Evolutionary conservation across 2,329 filamentous ascomycete genomes (phyloP).

Genomic region (Verticillium tricorpus): DNA sequence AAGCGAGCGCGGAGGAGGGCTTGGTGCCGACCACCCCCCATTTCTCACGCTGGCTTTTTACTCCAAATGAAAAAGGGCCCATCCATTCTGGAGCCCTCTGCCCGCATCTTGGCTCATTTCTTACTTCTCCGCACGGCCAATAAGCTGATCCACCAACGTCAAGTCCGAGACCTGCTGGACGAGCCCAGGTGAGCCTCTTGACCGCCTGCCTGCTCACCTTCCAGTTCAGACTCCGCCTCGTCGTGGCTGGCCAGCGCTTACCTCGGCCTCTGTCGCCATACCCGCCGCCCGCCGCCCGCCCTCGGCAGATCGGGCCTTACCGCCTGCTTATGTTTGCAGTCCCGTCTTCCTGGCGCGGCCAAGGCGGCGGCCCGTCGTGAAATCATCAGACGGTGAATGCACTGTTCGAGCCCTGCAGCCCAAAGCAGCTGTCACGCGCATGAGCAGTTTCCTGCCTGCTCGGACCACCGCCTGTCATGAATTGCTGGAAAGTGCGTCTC

Average conservation of each 20-base stretch:
- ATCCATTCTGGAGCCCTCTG: background rate
- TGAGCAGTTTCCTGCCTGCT: background rate
- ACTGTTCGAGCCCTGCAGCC: background rate
- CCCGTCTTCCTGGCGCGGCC: background rate
- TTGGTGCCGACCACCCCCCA: background rate
- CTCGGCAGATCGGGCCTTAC: background rate
- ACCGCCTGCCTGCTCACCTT: background rate
- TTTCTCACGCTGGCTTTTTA: too few relatives aligned
- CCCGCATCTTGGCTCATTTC: background rate
- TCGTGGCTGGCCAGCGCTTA: background rate
- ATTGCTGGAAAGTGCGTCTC: background rate
- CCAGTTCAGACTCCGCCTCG: background rate
- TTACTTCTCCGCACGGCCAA: background rate
- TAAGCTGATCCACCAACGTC: background rate
- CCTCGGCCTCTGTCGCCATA: background rate
- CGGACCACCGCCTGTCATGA: background rate
- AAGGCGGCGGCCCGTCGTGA: background rate
- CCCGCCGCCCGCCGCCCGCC: background rate
- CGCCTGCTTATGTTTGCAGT: background rate
- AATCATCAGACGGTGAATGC: background rate
- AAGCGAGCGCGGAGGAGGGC: background rate
- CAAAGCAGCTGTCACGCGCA: background rate
- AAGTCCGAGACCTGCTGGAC: background rate
- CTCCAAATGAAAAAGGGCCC: too few relatives aligned
- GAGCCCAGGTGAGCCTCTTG: background rate